These are phyloP conservation scores for Fusarium illudens DNA, from an alignment of 2,329 filamentous ascomycete species.

Conservation along the genomic window DNA sequence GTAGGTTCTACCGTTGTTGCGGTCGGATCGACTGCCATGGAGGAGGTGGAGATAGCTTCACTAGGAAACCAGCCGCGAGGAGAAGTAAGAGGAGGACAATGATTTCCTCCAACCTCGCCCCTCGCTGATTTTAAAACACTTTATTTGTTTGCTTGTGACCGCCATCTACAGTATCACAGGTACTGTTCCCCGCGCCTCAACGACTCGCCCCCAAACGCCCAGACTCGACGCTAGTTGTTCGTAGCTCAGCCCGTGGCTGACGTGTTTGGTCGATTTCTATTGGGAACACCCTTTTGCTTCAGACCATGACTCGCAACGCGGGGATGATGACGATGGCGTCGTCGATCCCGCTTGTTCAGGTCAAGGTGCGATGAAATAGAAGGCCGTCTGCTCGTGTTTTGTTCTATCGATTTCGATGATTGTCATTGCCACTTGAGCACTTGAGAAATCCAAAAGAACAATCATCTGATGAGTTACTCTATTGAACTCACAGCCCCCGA, in stretches of 20 bases:
- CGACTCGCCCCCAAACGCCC: neutral
- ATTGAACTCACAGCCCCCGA: too few species aligned
- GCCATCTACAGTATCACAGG: neutral
- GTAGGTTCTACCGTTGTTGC: constrained; percentile 1
- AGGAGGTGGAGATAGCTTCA: neutral
- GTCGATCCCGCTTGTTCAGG: neutral
- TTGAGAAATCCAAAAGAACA: too few species aligned
- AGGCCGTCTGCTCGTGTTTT: neutral
- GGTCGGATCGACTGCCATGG: constrained; percentile 8
- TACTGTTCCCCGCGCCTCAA: neutral
- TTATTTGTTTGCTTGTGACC: neutral
- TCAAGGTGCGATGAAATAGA: neutral
- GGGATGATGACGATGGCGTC: neutral
- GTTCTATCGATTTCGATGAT: neutral
- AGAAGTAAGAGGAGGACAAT: neutral
- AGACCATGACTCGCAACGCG: neutral
- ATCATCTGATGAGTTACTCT: too few species aligned
- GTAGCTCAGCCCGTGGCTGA: neutral
- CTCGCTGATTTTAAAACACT: neutral
- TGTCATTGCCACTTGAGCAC: too few species aligned
- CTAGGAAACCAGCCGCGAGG: too few species aligned
- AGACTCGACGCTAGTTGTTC: neutral
- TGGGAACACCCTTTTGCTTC: neutral
- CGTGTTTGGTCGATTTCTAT: neutral
- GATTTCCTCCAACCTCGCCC: neutral